A percentile compares a stretch with the other conserved stretches of the same genome.
Conservation (phyloP, 2,329 filamentous ascomycete species). For the Diaporthe vexans region DNA sequence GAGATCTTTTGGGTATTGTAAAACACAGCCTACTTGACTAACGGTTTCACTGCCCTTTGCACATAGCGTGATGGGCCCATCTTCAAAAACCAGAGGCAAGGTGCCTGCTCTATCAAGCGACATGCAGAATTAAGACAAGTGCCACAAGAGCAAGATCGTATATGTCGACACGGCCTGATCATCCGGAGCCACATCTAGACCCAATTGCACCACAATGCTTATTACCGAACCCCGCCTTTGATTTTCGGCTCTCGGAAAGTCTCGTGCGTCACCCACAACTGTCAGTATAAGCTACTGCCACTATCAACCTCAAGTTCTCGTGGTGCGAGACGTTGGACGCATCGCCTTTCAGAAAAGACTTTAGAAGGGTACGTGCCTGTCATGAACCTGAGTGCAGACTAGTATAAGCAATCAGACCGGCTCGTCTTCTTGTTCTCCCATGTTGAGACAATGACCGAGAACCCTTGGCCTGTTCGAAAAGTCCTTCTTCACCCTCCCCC, state of each 20-base stretch:
- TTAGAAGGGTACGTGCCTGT: background rate
- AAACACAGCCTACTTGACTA: too few species aligned
- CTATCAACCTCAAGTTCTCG: too few species aligned
- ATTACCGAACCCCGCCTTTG: background rate
- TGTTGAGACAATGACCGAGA: background rate
- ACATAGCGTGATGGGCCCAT: too few species aligned
- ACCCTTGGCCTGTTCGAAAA: background rate
- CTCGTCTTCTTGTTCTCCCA: too few species aligned
- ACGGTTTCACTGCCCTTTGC: too few species aligned
- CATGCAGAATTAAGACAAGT: too few species aligned
- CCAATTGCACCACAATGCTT: too few species aligned
- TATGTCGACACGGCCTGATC: background rate
- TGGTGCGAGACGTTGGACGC: background rate
- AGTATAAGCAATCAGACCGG: too few species aligned
- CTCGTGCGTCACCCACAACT: background rate
- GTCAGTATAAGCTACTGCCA: background rate
- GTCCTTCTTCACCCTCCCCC: slow-evolving; percentile 1
- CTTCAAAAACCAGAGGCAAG: too few species aligned
- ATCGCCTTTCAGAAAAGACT: background rate
- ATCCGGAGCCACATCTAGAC: background rate
- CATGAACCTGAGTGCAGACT: background rate
- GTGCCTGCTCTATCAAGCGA: too few species aligned
- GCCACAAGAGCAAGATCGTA: too few species aligned
- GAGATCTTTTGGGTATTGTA: too few species aligned
- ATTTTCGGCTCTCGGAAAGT: background rate